Conservation (phyloP, 306 rosid genomes). For the Leucaena leucocephala region DNA sequence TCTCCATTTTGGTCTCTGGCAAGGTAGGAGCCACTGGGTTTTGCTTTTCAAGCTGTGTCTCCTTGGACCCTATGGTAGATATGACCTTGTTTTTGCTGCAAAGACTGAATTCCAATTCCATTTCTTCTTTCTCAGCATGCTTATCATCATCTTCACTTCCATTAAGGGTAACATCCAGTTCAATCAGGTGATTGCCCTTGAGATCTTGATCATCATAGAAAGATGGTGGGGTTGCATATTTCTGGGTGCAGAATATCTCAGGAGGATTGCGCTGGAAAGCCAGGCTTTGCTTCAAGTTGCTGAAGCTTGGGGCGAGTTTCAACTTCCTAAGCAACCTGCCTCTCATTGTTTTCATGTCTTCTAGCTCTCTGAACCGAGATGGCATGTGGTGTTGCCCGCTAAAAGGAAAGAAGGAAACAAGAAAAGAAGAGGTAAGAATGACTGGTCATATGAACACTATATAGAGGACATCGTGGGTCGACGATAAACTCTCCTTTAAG, state of each 20-base stretch:
- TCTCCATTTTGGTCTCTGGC: constrained; percentile 30
- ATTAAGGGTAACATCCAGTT: constrained; percentile 31
- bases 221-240: constrained; percentile 42
- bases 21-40: constrained; percentile 29
- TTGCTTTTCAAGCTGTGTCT: constrained; percentile 27
- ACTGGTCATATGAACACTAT: constrained; percentile 27
- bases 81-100: constrained; percentile 34
- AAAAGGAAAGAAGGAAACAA: constrained; percentile 42
- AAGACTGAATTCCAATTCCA: constrained; percentile 37
- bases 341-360: constrained; percentile 57
- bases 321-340: constrained; percentile 60
- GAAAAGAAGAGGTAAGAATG: constrained; percentile 49
- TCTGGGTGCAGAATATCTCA: constrained; percentile 47
- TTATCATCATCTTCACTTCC: constrained; percentile 45
- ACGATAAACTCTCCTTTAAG: constrained; percentile 42
- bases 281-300: constrained; percentile 61
- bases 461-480: constrained; percentile 41
- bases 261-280: constrained; percentile 54
- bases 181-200: constrained; percentile 41
- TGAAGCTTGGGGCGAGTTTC: constrained; percentile 59
- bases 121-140: constrained; percentile 50
- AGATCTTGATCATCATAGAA: constrained; percentile 44
- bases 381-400: constrained; percentile 46
- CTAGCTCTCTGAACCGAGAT: constrained; percentile 35
- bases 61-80: constrained; percentile 40